These are phyloP conservation scores for Nitzschia sp. DNA, from an alignment of 108 stramenopile genomes.

Conservation along the genomic window DNA sequence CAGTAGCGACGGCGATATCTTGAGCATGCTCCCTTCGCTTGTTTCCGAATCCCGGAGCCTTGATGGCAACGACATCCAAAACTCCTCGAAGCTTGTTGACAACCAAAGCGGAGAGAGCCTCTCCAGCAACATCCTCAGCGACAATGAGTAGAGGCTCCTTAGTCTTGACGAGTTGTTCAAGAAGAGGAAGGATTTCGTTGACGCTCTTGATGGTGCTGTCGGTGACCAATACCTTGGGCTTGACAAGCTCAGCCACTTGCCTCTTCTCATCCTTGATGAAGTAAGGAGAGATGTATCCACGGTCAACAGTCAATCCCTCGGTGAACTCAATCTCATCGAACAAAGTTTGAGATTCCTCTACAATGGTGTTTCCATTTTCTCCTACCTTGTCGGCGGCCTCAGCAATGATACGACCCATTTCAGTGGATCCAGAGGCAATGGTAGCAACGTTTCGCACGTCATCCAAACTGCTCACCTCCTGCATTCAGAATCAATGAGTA, in stretches of 20 bases:
- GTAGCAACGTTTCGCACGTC: slow-evolving; percentile 92
- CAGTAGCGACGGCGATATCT: slow-evolving; percentile 97
- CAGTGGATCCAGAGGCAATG: slow-evolving; percentile 86
- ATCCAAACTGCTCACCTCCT: slow-evolving; percentile 79
- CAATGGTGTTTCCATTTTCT: slow-evolving; percentile 92
- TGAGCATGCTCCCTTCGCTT: slow-evolving; percentile 92
- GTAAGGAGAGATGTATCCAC: slow-evolving; percentile 97
- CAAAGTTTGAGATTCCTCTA: slow-evolving; percentile 95
- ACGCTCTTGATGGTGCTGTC: slow-evolving; percentile 94
- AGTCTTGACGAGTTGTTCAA: slow-evolving; percentile 93
- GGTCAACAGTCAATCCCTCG: slow-evolving; percentile 95
- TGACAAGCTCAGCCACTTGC: slow-evolving; percentile 86
- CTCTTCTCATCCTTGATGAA: slow-evolving; percentile 97
- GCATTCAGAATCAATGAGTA: not conserved
- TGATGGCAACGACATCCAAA: slow-evolving; percentile 94
- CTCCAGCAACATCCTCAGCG: slow-evolving; percentile 96
- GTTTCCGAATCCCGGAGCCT: slow-evolving; percentile 95
- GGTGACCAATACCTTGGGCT: slow-evolving; percentile 88
- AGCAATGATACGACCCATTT: slow-evolving; percentile 95
- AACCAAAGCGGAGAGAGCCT: slow-evolving; percentile 94
- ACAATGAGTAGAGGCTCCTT: slow-evolving; percentile 95
- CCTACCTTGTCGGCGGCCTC: slow-evolving; percentile 95
- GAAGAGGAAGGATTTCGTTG: slow-evolving; percentile 91
- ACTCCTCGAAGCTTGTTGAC: slow-evolving; percentile 99
- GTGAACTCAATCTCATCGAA: slow-evolving; percentile 97